These are phyloP conservation scores for Fusarium gaditjirri DNA, from an alignment of 2,329 filamentous ascomycete genomes.

Conservation along the genomic window DNA sequence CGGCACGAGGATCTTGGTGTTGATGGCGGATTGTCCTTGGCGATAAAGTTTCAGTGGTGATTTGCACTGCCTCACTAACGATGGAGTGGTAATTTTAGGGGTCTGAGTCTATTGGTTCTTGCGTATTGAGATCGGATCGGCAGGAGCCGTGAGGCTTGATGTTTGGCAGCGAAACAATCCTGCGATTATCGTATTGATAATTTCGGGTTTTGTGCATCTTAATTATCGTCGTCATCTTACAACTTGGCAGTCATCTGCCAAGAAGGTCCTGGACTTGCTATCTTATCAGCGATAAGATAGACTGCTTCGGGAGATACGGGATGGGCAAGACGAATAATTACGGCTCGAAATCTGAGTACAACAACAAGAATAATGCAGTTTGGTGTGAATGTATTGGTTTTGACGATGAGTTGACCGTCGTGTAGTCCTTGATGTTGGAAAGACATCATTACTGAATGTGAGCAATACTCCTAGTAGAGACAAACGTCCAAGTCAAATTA, in stretches of 20 bases:
- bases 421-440: accelerated
- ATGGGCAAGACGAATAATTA: too few species aligned
- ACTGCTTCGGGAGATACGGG: accelerated
- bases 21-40: slow-evolving; percentile 24
- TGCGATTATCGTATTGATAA: background rate
- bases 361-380: background rate
- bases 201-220: background rate
- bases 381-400: accelerated
- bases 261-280: background rate
- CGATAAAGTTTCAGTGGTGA: background rate
- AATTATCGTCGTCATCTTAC: background rate
- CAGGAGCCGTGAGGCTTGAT: background rate
- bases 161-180: background rate
- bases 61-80: background rate
- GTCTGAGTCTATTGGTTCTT: background rate
- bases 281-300: background rate
- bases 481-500: too few species aligned
- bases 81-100: background rate
- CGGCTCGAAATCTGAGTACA: too few species aligned
- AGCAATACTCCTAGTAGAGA: background rate
- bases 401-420: accelerated
- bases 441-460: accelerated
- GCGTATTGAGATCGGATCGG: background rate
- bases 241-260: background rate
- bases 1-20: slow-evolving; percentile 23